A percentile compares a stretch with the other conserved stretches of the same genome.
Evolutionary conservation across 1,284 basidiomycete species (phyloP).

Genomic region (Chondrostereum purpureum): DNA sequence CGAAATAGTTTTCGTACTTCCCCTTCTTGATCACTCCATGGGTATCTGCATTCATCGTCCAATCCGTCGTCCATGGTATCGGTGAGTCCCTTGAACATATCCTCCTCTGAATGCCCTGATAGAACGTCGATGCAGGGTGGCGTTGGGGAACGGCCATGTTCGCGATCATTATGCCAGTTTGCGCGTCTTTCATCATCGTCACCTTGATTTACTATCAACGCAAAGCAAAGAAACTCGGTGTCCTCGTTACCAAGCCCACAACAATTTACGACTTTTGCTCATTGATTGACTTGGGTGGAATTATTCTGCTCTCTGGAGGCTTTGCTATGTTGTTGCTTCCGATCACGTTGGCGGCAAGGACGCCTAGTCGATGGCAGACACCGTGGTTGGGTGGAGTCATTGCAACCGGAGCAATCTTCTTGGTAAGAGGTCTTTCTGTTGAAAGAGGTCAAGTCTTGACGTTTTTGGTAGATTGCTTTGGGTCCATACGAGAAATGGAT

Average conservation of each 20-base stretch:
- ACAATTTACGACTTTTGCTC: constrained; percentile 9
- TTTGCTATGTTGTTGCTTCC: constrained; percentile 9
- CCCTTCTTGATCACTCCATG: constrained; percentile 9
- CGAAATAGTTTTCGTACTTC: constrained; percentile 5
- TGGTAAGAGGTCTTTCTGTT: background rate
- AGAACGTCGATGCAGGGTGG: constrained; percentile 1
- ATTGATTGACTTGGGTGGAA: constrained; percentile 8
- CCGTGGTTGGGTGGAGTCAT: constrained; percentile 2
- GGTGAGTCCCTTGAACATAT: background rate
- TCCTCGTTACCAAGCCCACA: constrained; percentile 1
- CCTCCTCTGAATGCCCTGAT: background rate
- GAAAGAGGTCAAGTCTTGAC: background rate
- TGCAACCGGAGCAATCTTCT: background rate
- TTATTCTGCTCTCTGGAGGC: constrained; percentile 5
- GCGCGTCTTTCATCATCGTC: constrained; percentile 9
- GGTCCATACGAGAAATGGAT: background rate
- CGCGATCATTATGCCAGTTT: constrained; percentile 2
- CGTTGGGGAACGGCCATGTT: constrained; percentile 3
- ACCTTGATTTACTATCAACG: constrained; percentile 8
- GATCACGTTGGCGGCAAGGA: constrained; percentile 8
- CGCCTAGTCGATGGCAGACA: constrained; percentile 8
- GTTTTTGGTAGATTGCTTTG: background rate
- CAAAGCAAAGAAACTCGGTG: constrained; percentile 6
- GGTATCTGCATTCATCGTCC: constrained; percentile 10
- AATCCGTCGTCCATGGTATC: constrained; percentile 7